Evolutionary conservation across 2,329 filamentous ascomycete species (phyloP).

Genomic region (Colletotrichum noveboracense): DNA sequence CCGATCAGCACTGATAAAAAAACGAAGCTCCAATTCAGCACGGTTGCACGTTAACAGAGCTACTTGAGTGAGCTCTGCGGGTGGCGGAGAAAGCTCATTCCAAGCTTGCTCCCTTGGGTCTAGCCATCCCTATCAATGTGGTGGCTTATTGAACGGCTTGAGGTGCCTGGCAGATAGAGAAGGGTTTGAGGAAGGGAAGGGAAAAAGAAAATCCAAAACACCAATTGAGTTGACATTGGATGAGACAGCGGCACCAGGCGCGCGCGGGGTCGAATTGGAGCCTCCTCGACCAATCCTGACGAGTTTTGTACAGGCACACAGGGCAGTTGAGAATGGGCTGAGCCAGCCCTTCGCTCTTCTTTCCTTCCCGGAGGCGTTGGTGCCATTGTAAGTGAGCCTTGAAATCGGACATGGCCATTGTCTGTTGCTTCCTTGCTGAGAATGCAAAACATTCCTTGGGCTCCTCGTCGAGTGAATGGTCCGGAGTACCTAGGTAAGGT

Average conservation of each 20-base stretch:
- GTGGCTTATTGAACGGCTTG: background rate
- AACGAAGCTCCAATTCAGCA: background rate
- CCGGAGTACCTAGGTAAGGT: background rate
- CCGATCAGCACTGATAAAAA: background rate
- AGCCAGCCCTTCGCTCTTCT: background rate
- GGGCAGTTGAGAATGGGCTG: background rate
- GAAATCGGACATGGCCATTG: background rate
- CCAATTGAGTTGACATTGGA: conserved; percentile 7
- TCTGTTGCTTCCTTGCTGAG: background rate
- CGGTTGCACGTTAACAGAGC: background rate
- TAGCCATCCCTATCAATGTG: conserved; percentile 6
- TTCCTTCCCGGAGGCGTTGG: background rate
- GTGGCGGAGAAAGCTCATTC: conserved; percentile 5
- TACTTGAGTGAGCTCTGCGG: background rate
- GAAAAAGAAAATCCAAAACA: background rate
- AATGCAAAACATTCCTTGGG: background rate
- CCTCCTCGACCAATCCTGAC: background rate
- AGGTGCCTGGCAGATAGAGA: background rate
- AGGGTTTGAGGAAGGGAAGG: background rate
- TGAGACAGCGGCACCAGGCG: conserved; percentile 5
- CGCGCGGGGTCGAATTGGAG: background rate
- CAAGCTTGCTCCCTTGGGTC: conserved; percentile 13
- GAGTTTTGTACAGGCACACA: background rate
- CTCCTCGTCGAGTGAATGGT: background rate
- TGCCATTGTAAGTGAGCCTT: background rate